These are phyloP conservation scores for Eutypa lata DNA, from an alignment of 2,329 filamentous ascomycete species.

Conservation along the genomic window DNA sequence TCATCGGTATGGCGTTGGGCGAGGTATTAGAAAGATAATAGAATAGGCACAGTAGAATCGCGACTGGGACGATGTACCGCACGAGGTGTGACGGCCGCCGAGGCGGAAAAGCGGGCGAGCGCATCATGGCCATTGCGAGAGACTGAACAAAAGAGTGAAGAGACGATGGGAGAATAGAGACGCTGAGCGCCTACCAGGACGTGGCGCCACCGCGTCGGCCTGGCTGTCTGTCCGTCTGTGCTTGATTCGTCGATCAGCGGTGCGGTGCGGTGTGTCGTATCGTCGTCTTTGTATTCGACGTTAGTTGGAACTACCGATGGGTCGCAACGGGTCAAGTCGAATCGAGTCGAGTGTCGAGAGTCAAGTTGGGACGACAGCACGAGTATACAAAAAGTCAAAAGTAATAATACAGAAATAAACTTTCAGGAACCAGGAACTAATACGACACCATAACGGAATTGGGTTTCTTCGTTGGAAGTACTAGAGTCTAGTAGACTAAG, in stretches of 20 bases:
- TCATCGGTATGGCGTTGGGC: slow-evolving; percentile 10
- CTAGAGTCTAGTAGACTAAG: too few species aligned
- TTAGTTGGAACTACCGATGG: too few species aligned
- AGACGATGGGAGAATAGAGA: not conserved
- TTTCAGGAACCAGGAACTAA: too few species aligned
- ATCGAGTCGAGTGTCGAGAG: too few species aligned
- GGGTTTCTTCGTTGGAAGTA: too few species aligned
- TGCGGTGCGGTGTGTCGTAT: too few species aligned
- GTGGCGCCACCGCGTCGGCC: not conserved
- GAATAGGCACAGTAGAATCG: slow-evolving; percentile 31
- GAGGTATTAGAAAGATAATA: slow-evolving; percentile 29
- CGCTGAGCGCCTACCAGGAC: not conserved
- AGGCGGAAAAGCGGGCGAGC: slow-evolving; percentile 39
- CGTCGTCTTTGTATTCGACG: too few species aligned
- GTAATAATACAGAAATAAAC: too few species aligned
- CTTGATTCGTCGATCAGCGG: not conserved
- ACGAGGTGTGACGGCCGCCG: slow-evolving; percentile 41
- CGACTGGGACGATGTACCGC: slow-evolving; percentile 37
- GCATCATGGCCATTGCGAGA: slow-evolving; percentile 21
- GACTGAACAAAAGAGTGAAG: not conserved
- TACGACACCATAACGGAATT: too few species aligned
- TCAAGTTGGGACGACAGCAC: too few species aligned
- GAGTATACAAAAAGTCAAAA: too few species aligned
- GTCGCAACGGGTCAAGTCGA: too few species aligned
- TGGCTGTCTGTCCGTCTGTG: not conserved